Evolutionary conservation across 108 stramenopile species (phyloP), one percentile per base, ranked within the genome.

Genomic region (Nannochloropsis granulata): DNA sequence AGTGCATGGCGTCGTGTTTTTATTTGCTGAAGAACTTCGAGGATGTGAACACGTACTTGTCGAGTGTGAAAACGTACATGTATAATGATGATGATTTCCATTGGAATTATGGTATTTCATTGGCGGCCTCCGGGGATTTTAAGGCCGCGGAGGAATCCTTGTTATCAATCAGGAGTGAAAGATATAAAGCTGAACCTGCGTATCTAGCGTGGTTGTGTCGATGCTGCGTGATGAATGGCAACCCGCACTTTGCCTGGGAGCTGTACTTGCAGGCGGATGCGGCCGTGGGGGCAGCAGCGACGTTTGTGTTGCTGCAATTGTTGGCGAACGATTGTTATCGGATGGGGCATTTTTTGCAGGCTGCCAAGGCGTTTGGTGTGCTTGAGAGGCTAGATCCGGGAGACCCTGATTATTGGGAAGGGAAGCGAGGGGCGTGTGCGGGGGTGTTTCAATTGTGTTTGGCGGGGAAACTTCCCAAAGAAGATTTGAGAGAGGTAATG

Each of bases 261-360:
- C 88, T 92, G 43, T 94, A 94, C 83, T 84, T 95, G 24, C 92
- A 94, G 81, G 93, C 91, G 87, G 93, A 94, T 44, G 92, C 92
- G 44, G 56, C 82, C 43, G 91, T 86, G 78, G 56, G 56, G 56
- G 56, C 56, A 16, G 56, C 56, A 71, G 92, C 92, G 44, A 83
- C 88, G 24, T 92, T 93, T 85, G 90, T 92, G 44, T 83, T 95
- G 9, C 91, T 95, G n/a, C 92, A 93, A 83, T 88, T 94, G 12
- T 93, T 95, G 78, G 95, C 94, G 13, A 94, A 94, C 84, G 95
- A 95, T 84, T 94, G 93, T 84, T 95, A 95, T 91, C 13, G 87
- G 86, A 90, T 92, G 88, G 89, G 89, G 13, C 91, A 92, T 78
- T 94, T 93, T 78, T 82, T 93, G 12, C 93, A 92, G 82, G 90